phyloP scores from a whole-genome alignment of 495 filamentous ascomycete genomes.

The Monascus purpureus region DNA sequence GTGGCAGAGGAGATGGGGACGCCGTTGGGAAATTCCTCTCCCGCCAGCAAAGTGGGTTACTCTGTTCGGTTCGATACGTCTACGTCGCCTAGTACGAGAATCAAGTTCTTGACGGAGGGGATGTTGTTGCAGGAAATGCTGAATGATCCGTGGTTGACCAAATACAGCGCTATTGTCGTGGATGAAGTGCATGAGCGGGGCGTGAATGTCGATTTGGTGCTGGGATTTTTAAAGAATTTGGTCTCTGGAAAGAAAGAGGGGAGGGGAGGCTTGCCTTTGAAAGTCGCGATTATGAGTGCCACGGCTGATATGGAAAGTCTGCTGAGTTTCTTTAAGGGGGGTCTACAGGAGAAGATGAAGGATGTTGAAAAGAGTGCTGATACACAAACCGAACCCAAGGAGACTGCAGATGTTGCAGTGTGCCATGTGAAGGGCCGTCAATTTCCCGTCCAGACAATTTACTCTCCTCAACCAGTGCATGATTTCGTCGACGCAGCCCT shows the following conservation, averaged over 20 bases:
- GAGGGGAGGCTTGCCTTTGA: constrained; percentile 58
- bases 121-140: constrained; percentile 94
- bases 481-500: constrained; percentile 76
- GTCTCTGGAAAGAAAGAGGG: constrained; percentile 40
- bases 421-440: constrained; percentile 81
- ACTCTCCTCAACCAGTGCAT: constrained; percentile 60
- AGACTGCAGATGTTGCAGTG: constrained; percentile 23
- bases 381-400: constrained; percentile 3
- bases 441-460: constrained; percentile 67
- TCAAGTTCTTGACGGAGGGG: constrained; percentile 94
- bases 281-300: constrained; percentile 92
- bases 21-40: constrained; percentile 49
- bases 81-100: constrained; percentile 52
- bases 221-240: constrained; percentile 75
- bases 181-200: constrained; percentile 97
- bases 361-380: constrained; percentile 2
- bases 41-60: constrained; percentile 73
- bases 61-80: constrained; percentile 89
- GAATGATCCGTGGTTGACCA: constrained; percentile 63
- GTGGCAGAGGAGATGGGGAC: constrained; percentile 88
- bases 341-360: constrained; percentile 10
- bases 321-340: constrained; percentile 55
- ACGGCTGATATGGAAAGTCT: constrained; percentile 78
- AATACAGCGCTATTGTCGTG: constrained; percentile 82
- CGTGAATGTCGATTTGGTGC: constrained; percentile 82